phyloP scores from a whole-genome alignment of 176 grass and related monocot species.

The Oropetium thomaeum region DNA sequence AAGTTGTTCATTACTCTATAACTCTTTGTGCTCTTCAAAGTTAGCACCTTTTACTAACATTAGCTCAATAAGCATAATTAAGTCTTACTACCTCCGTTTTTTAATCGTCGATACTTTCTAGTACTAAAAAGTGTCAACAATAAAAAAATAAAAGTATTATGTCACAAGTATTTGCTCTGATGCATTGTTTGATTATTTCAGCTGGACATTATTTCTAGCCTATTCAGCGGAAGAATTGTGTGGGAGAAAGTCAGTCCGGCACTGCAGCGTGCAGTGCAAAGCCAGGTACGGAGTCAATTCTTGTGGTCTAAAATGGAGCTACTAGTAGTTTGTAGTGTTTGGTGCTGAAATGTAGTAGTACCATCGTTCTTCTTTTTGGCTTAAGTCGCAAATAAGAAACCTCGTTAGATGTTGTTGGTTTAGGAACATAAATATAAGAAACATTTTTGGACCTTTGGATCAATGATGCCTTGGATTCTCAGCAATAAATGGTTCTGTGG shows the following conservation, averaged over 20 bases:
- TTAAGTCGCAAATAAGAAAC: not conserved
- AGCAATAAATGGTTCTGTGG: slow-evolving; percentile 33
- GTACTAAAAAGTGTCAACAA: too few relatives aligned
- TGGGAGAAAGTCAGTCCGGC: slow-evolving; percentile 94
- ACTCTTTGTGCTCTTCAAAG: not conserved
- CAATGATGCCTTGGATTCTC: slow-evolving; percentile 17
- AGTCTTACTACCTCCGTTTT: too few relatives aligned
- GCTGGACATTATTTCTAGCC: slow-evolving; percentile 93
- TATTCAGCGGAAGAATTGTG: slow-evolving; percentile 88
- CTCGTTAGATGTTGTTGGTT: not conserved
- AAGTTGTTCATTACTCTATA: not conserved
- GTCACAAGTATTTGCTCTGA: slow-evolving; percentile 21
- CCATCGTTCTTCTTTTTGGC: not conserved
- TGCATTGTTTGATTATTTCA: slow-evolving; percentile 31
- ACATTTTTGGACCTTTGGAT: not conserved
- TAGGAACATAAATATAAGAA: slow-evolving; percentile 5
- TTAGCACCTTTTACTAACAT: not conserved
- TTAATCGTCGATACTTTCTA: too few relatives aligned
- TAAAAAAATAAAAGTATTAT: too few relatives aligned
- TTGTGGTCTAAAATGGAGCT: not conserved
- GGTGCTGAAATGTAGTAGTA: not conserved
- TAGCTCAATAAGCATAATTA: not conserved
- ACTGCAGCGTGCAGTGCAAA: slow-evolving; percentile 82
- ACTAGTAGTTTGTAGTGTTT: not conserved
- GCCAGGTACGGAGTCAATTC: slow-evolving; percentile 68